Percentiles rank a stretch among this genome's conserved stretches.
phyloP scores from a whole-genome alignment of 495 filamentous ascomycete species.

The Daldinia decipiens region DNA sequence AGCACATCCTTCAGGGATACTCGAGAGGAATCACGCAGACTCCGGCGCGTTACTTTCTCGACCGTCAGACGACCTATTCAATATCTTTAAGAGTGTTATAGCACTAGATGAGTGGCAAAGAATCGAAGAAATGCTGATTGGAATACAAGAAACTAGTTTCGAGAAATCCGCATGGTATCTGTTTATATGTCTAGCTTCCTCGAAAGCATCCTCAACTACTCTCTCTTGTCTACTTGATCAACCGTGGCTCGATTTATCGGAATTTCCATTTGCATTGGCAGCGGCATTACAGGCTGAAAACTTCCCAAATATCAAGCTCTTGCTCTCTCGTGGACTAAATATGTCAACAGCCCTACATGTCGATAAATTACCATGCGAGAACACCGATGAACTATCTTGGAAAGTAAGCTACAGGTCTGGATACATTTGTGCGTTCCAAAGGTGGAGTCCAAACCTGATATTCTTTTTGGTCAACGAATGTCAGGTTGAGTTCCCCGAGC shows the following conservation, averaged over 20 bases:
- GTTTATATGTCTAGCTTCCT: not conserved
- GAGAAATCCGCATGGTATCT: not conserved
- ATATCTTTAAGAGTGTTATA: constrained; percentile 9
- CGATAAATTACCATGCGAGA: no score
- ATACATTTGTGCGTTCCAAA: constrained; percentile 20
- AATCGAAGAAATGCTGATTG: not conserved
- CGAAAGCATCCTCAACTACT: constrained; percentile 9
- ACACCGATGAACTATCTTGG: no score
- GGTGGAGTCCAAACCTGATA: constrained; percentile 19
- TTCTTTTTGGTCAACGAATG: constrained; percentile 17
- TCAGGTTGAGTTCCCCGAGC: constrained; percentile 4
- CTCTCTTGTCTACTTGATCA: constrained; percentile 8
- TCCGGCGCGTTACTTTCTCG: not conserved
- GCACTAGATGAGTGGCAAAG: not conserved
- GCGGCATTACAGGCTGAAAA: constrained; percentile 11
- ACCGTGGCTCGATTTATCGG: not conserved
- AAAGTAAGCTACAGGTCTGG: no score
- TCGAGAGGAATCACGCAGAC: not conserved
- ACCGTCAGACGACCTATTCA: not conserved
- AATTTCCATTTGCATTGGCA: not conserved
- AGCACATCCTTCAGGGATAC: not conserved
- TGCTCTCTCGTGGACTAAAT: constrained; percentile 12
- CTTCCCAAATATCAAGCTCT: constrained; percentile 25
- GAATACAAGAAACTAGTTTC: not conserved
- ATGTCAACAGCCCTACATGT: no score